phyloP scores from a whole-genome alignment of 208 protist species.

The Acanthamoeba triangularis region DNA sequence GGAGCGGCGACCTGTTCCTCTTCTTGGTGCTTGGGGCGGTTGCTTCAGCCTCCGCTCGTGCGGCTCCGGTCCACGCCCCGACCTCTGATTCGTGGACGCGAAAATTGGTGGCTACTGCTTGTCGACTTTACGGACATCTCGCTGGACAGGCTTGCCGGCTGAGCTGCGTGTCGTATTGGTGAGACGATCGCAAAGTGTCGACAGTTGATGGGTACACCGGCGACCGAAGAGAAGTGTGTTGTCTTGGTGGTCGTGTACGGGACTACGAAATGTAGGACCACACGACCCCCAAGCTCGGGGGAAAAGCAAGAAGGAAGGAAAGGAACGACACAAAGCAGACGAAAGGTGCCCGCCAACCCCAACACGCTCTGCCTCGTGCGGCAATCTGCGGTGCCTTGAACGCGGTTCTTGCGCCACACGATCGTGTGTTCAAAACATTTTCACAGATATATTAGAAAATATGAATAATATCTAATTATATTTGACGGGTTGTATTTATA shows the following conservation, averaged over 20 bases:
- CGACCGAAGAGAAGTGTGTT: neutral
- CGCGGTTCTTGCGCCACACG: too few species aligned
- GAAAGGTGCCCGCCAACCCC: neutral
- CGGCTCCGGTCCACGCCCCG: neutral
- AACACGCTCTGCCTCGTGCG: neutral
- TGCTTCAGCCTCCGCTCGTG: neutral
- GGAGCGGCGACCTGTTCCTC: neutral
- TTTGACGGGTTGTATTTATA: too few species aligned
- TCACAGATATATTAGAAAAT: too few species aligned
- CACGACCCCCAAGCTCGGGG: neutral
- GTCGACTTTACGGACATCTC: neutral
- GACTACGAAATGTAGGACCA: neutral
- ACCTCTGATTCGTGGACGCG: neutral
- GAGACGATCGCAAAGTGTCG: neutral
- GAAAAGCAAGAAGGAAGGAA: conserved; percentile 8
- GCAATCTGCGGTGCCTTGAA: too few species aligned
- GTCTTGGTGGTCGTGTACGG: neutral
- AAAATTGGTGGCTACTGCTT: neutral
- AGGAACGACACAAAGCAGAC: neutral
- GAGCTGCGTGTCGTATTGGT: neutral
- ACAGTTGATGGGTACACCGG: neutral
- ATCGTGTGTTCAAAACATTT: too few species aligned
- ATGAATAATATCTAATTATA: too few species aligned
- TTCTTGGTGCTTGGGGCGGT: neutral
- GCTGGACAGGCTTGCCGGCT: neutral